Evolutionary conservation across 768 basidiomycete genomes (phyloP).

Genomic region (Lentinula sp.): DNA sequence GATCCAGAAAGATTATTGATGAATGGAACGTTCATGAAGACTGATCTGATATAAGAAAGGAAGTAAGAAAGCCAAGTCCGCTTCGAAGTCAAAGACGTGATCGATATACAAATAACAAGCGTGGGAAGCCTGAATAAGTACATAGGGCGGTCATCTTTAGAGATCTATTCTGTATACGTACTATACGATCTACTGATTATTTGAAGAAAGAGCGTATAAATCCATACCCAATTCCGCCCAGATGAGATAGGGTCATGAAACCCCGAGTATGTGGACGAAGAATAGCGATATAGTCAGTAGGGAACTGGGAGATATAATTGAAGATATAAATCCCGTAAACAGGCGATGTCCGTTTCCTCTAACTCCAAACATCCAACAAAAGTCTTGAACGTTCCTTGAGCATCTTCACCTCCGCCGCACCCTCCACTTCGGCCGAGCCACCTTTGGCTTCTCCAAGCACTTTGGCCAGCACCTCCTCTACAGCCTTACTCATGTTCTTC

Average conservation of each 20-base stretch:
- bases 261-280: no score
- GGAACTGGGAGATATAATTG: neutral
- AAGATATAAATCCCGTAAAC: neutral
- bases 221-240: neutral
- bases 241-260: neutral
- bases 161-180: no score
- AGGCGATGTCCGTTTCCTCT: slow-evolving; percentile 12
- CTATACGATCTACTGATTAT: neutral
- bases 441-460: slow-evolving; percentile 94
- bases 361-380: slow-evolving; percentile 89
- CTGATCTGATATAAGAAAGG: neutral
- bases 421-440: slow-evolving; percentile 82
- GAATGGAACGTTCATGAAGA: slow-evolving; percentile 62
- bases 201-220: neutral
- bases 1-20: slow-evolving; percentile 57
- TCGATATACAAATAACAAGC: neutral
- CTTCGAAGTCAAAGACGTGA: neutral
- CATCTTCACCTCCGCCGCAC: slow-evolving; percentile 85
- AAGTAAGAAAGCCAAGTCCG: neutral
- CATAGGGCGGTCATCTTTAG: no score
- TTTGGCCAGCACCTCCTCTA: slow-evolving; percentile 81
- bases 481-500: slow-evolving; percentile 92
- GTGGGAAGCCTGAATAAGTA: no score
- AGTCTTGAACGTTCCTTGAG: slow-evolving; percentile 91
- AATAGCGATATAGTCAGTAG: neutral